A percentile compares a stretch with the other conserved stretches of the same genome.
phyloP scores from a whole-genome alignment of 2,329 filamentous ascomycete species.

The Basipetospora sp. region DNA sequence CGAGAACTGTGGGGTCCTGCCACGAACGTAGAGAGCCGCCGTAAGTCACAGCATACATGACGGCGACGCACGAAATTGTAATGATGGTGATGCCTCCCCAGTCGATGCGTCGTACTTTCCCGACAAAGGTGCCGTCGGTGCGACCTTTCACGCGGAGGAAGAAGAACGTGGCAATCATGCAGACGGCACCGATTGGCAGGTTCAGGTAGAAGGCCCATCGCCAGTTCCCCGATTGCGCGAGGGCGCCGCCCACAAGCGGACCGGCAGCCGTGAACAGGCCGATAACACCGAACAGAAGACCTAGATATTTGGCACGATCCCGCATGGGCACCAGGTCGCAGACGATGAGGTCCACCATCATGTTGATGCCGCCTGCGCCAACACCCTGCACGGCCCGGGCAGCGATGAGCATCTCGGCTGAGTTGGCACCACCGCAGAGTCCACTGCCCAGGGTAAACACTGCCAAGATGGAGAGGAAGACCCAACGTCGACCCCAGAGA shows the following conservation, averaged over 20 bases:
- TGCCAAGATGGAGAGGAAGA: conserved; percentile 33
- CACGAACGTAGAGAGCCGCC: conserved; percentile 73
- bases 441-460: conserved; percentile 42
- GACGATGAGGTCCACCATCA: conserved; percentile 45
- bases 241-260: conserved; percentile 53
- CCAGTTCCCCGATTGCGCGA: conserved; percentile 51
- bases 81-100: conserved; percentile 38
- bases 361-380: conserved; percentile 42
- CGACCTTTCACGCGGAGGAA: conserved; percentile 53
- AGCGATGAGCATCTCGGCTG: conserved; percentile 38
- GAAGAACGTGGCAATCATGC: conserved; percentile 37
- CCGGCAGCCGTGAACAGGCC: conserved; percentile 51
- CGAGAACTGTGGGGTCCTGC: no score
- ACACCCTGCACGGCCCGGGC: conserved; percentile 42
- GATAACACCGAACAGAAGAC: conserved; percentile 42
- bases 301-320: conserved; percentile 36
- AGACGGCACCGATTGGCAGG: conserved; percentile 31
- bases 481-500: conserved; percentile 43
- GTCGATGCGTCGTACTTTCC: conserved; percentile 49
- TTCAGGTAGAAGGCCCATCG: conserved; percentile 60
- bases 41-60: conserved; percentile 77
- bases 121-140: conserved; percentile 51
- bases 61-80: conserved; percentile 57
- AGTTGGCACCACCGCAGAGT: conserved; percentile 34
- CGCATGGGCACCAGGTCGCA: conserved; percentile 40